A percentile compares a stretch with the other conserved stretches of the same genome.
phyloP scores from a whole-genome alignment of 768 basidiomycete species.

The Paxillus involutus region DNA sequence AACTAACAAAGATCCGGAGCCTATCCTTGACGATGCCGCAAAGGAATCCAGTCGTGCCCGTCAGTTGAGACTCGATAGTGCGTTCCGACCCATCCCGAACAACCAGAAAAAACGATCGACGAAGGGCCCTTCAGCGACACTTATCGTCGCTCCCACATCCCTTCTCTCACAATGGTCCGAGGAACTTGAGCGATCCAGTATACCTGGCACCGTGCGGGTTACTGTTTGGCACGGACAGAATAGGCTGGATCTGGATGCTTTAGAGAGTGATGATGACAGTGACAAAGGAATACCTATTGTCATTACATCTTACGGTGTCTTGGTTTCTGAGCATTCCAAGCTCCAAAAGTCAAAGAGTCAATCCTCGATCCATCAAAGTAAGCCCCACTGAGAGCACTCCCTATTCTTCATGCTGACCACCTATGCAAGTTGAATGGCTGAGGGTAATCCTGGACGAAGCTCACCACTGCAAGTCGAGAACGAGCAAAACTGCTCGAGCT shows the following conservation, averaged over 20 bases:
- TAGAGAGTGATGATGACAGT: constrained; percentile 55
- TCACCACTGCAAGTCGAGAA: constrained; percentile 89
- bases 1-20: constrained; percentile 56
- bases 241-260: constrained; percentile 65
- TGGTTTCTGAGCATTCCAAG: constrained; percentile 86
- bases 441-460: constrained; percentile 90
- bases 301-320: constrained; percentile 88
- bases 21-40: constrained; percentile 28
- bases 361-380: constrained; percentile 74
- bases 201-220: constrained; percentile 61
- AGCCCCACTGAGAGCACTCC: constrained; percentile 15
- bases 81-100: constrained; percentile 51
- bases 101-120: constrained; percentile 28
- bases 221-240: constrained; percentile 90
- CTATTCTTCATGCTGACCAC: constrained; percentile 6
- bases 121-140: constrained; percentile 58
- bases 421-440: constrained; percentile 68
- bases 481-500: constrained; percentile 84
- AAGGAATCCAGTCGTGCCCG: constrained; percentile 40
- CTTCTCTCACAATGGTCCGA: constrained; percentile 92
- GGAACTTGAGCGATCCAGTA: constrained; percentile 84
- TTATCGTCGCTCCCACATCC: constrained; percentile 92
- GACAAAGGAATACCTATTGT: constrained; percentile 68
- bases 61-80: constrained; percentile 61
- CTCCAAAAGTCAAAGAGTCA: constrained; percentile 49